Conservation (phyloP, 2,329 filamentous ascomycete genomes). For the Hymenoscyphus salicellus region DNA sequence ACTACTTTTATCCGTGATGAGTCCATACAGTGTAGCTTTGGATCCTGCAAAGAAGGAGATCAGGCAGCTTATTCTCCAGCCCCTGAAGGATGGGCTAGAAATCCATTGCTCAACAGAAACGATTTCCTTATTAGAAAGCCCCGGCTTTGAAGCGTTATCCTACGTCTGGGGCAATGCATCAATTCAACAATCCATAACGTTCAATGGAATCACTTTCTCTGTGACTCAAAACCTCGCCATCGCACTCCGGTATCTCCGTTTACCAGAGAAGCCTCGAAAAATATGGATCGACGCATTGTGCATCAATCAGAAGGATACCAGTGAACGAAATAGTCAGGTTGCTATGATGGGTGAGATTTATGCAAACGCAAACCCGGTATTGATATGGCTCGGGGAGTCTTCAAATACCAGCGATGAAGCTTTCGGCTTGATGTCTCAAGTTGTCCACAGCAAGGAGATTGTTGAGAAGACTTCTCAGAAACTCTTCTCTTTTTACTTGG, state of each 20-base stretch:
- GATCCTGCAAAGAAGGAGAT: not conserved
- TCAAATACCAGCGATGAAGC: not conserved
- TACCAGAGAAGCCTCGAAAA: not conserved
- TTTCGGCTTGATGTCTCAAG: not conserved
- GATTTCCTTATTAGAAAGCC: not conserved
- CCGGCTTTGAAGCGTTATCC: not conserved
- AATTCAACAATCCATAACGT: not conserved
- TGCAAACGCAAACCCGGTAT: not conserved
- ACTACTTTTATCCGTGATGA: not conserved
- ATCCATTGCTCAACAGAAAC: not conserved
- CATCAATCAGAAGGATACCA: not conserved
- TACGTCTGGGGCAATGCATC: not conserved
- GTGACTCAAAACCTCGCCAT: not conserved
- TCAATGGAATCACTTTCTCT: not conserved
- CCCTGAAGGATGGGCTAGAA: not conserved
- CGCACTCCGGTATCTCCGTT: not conserved
- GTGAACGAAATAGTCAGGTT: not conserved
- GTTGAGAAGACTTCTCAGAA: not conserved
- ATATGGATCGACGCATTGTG: constrained; percentile 1
- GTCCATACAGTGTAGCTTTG: not conserved
- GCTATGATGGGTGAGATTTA: not conserved
- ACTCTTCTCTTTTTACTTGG: not conserved
- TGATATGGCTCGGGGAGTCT: constrained; percentile 4
- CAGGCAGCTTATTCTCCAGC: not conserved
- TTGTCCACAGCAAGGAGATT: not conserved